These are phyloP conservation scores for Teratosphaeria epicoccoides DNA, from an alignment of 2,329 filamentous ascomycete genomes.

Conservation along the genomic window DNA sequence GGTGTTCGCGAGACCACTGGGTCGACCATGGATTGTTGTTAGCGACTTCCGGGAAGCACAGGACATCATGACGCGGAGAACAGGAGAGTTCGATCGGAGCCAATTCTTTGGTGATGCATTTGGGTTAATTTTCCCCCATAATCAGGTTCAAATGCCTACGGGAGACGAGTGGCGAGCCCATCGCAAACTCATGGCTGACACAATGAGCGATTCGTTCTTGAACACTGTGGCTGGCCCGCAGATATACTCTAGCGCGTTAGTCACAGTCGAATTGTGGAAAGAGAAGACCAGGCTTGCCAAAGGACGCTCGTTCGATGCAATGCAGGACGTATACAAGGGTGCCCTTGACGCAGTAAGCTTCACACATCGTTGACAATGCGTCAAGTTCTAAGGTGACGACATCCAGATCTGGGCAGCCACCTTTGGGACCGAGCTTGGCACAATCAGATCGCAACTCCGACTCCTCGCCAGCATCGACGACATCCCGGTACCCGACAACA, in stretches of 20 bases:
- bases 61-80: conserved; percentile 36
- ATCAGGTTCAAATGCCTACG: conserved; percentile 18
- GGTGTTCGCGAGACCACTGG: conserved; percentile 37
- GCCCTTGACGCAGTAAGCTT: conserved; percentile 27
- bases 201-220: conserved; percentile 21
- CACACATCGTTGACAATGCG: neutral
- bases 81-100: conserved; percentile 37
- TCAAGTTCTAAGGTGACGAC: conserved; percentile 17
- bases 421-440: neutral
- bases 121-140: conserved; percentile 13
- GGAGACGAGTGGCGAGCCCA: conserved; percentile 19
- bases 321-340: no score
- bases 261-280: conserved; percentile 25
- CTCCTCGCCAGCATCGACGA: conserved; percentile 4
- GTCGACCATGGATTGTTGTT: conserved; percentile 32
- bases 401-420: conserved; percentile 21
- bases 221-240: conserved; percentile 20
- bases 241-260: conserved; percentile 15
- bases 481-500: neutral
- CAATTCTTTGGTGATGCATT: conserved; percentile 22
- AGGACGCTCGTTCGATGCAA: conserved; percentile 26
- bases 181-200: conserved; percentile 18
- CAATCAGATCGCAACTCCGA: conserved; percentile 7
- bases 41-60: conserved; percentile 34
- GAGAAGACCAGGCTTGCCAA: conserved; percentile 22